Evolutionary conservation across 805 yeast genomes (phyloP).

Genomic region (Huiozyma sinensis): DNA sequence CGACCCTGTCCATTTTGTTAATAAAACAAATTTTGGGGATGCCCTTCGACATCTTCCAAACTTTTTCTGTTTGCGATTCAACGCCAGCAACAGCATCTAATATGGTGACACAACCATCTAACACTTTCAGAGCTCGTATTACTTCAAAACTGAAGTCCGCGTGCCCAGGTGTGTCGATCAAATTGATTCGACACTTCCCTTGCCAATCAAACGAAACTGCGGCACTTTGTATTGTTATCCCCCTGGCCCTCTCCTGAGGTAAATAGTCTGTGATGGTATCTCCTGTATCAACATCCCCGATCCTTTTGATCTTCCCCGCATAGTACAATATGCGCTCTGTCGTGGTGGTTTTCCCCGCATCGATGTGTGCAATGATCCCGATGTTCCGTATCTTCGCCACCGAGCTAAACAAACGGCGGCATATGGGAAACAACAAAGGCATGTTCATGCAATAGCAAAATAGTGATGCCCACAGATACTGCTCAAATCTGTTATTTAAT

Average conservation of each 20-base stretch:
- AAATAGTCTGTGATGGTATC: constrained; percentile 91
- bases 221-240: constrained; percentile 94
- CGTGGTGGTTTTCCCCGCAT: constrained; percentile 97
- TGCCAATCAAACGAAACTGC: constrained; percentile 88
- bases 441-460: too few relatives aligned
- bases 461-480: too few relatives aligned
- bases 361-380: constrained; percentile 97
- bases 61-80: constrained; percentile 95
- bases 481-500: too few relatives aligned
- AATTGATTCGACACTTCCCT: constrained; percentile 51
- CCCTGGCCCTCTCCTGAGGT: constrained; percentile 83
- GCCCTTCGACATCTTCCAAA: constrained; percentile 77
- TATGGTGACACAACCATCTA: constrained; percentile 90
- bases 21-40: constrained; percentile 75
- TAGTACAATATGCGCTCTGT: constrained; percentile 92
- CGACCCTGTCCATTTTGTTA: constrained; percentile 93
- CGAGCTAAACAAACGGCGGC: neutral
- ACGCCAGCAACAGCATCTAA: constrained; percentile 96
- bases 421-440: too few relatives aligned
- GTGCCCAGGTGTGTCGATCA: constrained; percentile 97
- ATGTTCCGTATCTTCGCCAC: constrained; percentile 53
- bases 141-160: constrained; percentile 97
- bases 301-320: constrained; percentile 64
- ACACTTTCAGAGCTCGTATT: constrained; percentile 72
- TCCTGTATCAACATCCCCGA: constrained; percentile 94